Percentiles rank a stretch among this genome's conserved stretches.
These are phyloP conservation scores for Chrysosporium keratinophilum DNA, from an alignment of 2,329 filamentous ascomycete genomes.

Conservation along the genomic window DNA sequence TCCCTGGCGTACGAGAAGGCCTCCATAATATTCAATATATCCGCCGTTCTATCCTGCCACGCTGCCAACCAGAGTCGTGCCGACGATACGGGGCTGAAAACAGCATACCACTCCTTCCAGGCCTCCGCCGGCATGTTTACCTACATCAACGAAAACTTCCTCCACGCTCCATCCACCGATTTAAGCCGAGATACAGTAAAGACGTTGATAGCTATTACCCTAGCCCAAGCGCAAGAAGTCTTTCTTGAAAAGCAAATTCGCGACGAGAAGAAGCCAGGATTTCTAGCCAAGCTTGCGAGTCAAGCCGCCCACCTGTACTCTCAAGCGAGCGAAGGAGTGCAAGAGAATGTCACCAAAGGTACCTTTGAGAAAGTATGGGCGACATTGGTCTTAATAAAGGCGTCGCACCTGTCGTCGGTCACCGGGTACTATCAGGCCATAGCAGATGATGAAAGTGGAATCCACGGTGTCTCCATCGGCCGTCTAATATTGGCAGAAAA, in stretches of 20 bases:
- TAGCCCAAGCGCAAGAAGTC: conserved; percentile 93
- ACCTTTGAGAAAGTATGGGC: conserved; percentile 95
- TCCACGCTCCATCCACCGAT: conserved; percentile 94
- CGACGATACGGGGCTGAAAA: conserved; percentile 88
- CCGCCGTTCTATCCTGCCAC: conserved; percentile 90
- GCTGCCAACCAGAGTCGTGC: conserved; percentile 84
- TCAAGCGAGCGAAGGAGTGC: conserved; percentile 78
- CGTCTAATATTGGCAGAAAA: conserved; percentile 71
- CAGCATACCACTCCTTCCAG: conserved; percentile 95
- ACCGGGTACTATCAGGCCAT: conserved; percentile 91
- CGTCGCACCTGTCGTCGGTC: conserved; percentile 68
- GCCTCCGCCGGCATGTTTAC: conserved; percentile 98
- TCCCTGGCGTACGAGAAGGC: conserved; percentile 96
- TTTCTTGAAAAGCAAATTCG: conserved; percentile 93
- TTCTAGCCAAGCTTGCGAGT: conserved; percentile 85
- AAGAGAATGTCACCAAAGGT: conserved; percentile 82
- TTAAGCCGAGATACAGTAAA: conserved; percentile 92
- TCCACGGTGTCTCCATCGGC: conserved; percentile 74
- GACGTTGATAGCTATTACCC: conserved; percentile 80
- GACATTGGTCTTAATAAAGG: conserved; percentile 60
- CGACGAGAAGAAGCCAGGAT: conserved; percentile 82
- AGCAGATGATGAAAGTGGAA: conserved; percentile 78
- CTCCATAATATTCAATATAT: conserved; percentile 99
- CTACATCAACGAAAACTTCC: conserved; percentile 98
- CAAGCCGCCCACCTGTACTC: conserved; percentile 81